Percentiles rank a stretch among this genome's conserved stretches.
These are phyloP conservation scores for Ceratocystis lukuohia DNA, from an alignment of 2,329 filamentous ascomycete species.

Conservation along the genomic window DNA sequence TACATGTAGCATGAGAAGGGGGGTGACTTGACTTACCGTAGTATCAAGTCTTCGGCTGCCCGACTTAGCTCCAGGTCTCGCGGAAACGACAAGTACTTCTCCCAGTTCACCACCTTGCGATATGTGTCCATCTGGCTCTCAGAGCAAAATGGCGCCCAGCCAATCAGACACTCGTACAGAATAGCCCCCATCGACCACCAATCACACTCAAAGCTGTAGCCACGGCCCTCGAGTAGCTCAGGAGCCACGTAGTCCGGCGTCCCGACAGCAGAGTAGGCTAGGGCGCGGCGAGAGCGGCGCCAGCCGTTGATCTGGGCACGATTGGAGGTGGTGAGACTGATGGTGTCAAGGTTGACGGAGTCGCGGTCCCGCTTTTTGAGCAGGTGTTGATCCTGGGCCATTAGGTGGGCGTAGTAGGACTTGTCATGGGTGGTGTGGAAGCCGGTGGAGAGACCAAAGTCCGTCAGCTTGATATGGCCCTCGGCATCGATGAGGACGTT, in stretches of 20 bases:
- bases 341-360: conserved; percentile 93
- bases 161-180: conserved; percentile 98
- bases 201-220: conserved; percentile 93
- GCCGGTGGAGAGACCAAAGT: conserved; percentile 93
- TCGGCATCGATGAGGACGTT: conserved; percentile 93
- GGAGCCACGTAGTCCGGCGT: conserved; percentile 98
- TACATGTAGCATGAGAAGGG: background rate
- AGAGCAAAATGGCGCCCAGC: conserved; percentile 97
- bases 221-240: conserved; percentile 93
- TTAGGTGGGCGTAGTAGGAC: conserved; percentile 92
- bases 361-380: conserved; percentile 62
- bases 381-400: conserved; percentile 59
- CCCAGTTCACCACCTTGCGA: conserved; percentile 98
- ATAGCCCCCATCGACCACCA: conserved; percentile 99
- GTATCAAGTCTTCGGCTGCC: conserved; percentile 83
- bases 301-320: conserved; percentile 97
- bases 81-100: conserved; percentile 87
- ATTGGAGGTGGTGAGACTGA: conserved; percentile 95
- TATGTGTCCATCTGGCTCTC: conserved; percentile 97
- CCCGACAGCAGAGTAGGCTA: conserved; percentile 96
- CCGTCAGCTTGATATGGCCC: conserved; percentile 94
- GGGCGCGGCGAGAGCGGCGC: conserved; percentile 85
- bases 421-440: conserved; percentile 98
- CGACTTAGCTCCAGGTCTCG: conserved; percentile 80
- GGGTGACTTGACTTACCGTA: conserved; percentile 48